Conservation (phyloP, 2,329 filamentous ascomycete species). For the Beauveria medogensis region DNA sequence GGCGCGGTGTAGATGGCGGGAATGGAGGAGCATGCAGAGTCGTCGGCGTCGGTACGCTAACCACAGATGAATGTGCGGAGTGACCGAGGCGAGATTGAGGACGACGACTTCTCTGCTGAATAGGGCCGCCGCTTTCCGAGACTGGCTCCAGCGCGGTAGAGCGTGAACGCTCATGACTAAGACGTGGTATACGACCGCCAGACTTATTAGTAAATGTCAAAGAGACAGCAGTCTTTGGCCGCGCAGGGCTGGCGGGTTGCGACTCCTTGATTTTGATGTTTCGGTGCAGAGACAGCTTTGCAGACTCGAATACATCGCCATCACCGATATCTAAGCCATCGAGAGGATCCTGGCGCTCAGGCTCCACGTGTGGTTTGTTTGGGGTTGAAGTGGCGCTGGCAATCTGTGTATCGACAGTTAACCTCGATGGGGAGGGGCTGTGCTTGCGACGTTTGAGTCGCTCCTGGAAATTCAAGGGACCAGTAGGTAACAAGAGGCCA, state of each 20-base stretch:
- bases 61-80: slow-evolving; percentile 59
- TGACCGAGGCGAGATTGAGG: slow-evolving; percentile 63
- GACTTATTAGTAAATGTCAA: slow-evolving; percentile 85
- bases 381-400: slow-evolving; percentile 13
- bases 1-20: slow-evolving; percentile 51
- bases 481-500: slow-evolving; percentile 76
- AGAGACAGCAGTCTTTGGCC: slow-evolving; percentile 69
- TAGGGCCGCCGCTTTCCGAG: slow-evolving; percentile 75
- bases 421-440: slow-evolving; percentile 47
- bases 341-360: slow-evolving; percentile 69
- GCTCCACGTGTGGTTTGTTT: slow-evolving; percentile 28
- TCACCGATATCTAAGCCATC: slow-evolving; percentile 80
- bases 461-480: slow-evolving; percentile 74
- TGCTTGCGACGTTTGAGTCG: slow-evolving; percentile 65
- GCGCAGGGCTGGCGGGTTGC: slow-evolving; percentile 59
- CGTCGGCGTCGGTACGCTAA: slow-evolving; percentile 54
- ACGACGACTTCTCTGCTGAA: slow-evolving; percentile 49
- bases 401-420: slow-evolving; percentile 28
- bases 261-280: slow-evolving; percentile 82
- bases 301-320: slow-evolving; percentile 71
- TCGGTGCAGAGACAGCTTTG: slow-evolving; percentile 77
- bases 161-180: slow-evolving; percentile 62
- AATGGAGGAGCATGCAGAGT: slow-evolving; percentile 46
- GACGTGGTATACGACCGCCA: slow-evolving; percentile 68
- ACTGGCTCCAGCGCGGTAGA: slow-evolving; percentile 79